Conservation (phyloP, 2,329 filamentous ascomycete genomes). For the Alternaria atra region DNA sequence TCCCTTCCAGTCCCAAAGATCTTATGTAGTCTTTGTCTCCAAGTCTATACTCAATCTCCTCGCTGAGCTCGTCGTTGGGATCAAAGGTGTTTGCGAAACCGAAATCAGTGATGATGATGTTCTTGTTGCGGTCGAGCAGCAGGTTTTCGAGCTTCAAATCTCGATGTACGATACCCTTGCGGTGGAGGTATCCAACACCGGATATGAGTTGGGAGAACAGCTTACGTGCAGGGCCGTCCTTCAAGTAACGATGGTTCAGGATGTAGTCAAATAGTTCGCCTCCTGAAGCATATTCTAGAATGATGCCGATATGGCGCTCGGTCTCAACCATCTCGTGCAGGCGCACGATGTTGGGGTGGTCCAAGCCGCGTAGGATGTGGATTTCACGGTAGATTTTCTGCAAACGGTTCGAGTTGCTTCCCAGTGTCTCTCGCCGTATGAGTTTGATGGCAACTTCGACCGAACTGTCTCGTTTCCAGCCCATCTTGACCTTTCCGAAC, state of each 20-base stretch:
- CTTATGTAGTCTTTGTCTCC: constrained; percentile 89
- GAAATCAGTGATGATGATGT: constrained; percentile 99
- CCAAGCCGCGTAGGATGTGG: constrained; percentile 83
- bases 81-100: constrained; percentile 99
- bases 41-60: constrained; percentile 89
- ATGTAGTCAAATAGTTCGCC: constrained; percentile 99
- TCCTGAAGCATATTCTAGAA: constrained; percentile 96
- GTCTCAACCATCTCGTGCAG: constrained; percentile 99
- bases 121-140: constrained; percentile 92
- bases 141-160: constrained; percentile 97
- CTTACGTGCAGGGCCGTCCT: constrained; percentile 88
- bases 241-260: constrained; percentile 93
- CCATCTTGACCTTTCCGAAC: constrained; percentile 98
- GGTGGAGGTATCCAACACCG: constrained; percentile 96
- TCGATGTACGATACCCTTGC: constrained; percentile 97
- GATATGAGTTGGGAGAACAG: constrained; percentile 96
- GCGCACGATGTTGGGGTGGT: constrained; percentile 96
- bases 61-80: constrained; percentile 82
- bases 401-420: constrained; percentile 85
- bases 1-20: constrained; percentile 82
- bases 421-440: constrained; percentile 90
- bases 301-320: constrained; percentile 95
- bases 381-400: constrained; percentile 99
- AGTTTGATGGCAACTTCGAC: constrained; percentile 97
- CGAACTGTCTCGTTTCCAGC: constrained; percentile 95